Evolutionary conservation across 257 asterid species (phyloP), one percentile per base, ranked within the genome.

Genomic region (Plantago elongata): DNA sequence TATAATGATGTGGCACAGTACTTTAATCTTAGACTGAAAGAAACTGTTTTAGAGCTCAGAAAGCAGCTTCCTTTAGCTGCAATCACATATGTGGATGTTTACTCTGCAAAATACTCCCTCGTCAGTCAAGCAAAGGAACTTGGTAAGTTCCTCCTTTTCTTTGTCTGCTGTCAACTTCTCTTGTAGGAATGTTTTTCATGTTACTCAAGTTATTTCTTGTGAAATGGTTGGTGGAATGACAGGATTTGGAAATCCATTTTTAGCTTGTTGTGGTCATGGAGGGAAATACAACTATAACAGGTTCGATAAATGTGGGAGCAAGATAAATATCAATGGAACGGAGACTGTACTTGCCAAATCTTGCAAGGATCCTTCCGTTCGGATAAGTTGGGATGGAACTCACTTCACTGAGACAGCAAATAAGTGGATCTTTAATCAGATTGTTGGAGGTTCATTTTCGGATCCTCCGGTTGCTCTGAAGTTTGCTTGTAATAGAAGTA

Each of bases 331-430:
- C 44, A 82, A 80, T 7, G 95, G 97, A 40, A 75, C 69, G 44
- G 89, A 82, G 74, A 58, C 69, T 9, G 77, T 83, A 13, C 47
- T 74, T 4, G 89, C 84, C 0, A 69, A 69, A 34, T 79, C 97
- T 29, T 89, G 95, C 72, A 72, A 42, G 72, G 63, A 77, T 71
- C 96, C 95, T 18, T 70, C 83, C 0, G 66, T 43, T 64, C 68
- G 76, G 51, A 61, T 86, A 45, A 80, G 68, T 49, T 89, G 95
- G 96, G 96, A 89, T 52, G 96, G 96, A 46, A 62, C 74, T 52
- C 96, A 89, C 73, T 89, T 77, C 70, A 82, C 95, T 0, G 89
- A 89, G 74, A 85, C 90, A n/a, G 95, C 95, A 9, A 89, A 84
- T 69, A 77, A 64, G 67, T 86, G 93, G 93, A 69, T 82, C 66